Percentiles rank a stretch among this genome's conserved stretches.
phyloP scores from a whole-genome alignment of 257 asterid species.

The Solanum tarapatanum region DNA sequence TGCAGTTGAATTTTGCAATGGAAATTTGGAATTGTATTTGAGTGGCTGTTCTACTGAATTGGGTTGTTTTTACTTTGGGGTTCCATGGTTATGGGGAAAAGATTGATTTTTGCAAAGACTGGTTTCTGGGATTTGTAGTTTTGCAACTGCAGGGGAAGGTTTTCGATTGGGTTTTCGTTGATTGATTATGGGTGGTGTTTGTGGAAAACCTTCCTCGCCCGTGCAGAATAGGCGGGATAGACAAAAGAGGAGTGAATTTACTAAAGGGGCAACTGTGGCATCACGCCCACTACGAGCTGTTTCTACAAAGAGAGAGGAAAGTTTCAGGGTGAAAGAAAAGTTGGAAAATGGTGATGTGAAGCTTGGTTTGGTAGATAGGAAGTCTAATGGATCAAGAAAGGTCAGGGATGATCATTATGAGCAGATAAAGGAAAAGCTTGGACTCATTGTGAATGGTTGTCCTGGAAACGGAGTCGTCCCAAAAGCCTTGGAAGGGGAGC shows the following conservation, averaged over 20 bases:
- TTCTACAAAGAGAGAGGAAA: slow-evolving; percentile 46
- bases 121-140: slow-evolving; percentile 9
- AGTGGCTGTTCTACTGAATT: slow-evolving; percentile 5
- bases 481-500: slow-evolving; percentile 66
- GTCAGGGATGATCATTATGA: slow-evolving; percentile 62
- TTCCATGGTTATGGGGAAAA: slow-evolving; percentile 8
- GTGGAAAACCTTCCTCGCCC: slow-evolving; percentile 60
- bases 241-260: slow-evolving; percentile 53
- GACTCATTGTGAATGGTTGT: slow-evolving; percentile 21
- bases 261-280: slow-evolving; percentile 34
- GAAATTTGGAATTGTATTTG: not conserved
- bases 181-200: slow-evolving; percentile 67
- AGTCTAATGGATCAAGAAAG: slow-evolving; percentile 47
- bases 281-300: slow-evolving; percentile 30
- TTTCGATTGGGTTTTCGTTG: slow-evolving; percentile 3
- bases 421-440: slow-evolving; percentile 28
- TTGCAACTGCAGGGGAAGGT: slow-evolving; percentile 14
- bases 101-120: slow-evolving; percentile 3
- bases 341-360: slow-evolving; percentile 32
- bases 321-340: slow-evolving; percentile 39
- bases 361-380: slow-evolving; percentile 49
- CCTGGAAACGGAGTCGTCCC: slow-evolving; percentile 49
- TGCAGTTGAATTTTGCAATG: not conserved
- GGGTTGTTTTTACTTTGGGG: not conserved
- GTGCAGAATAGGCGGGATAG: slow-evolving; percentile 36